Evolutionary conservation across 352 stramenopile genomes (phyloP).

Genomic region (Phytopythium cucurbitacearum): DNA sequence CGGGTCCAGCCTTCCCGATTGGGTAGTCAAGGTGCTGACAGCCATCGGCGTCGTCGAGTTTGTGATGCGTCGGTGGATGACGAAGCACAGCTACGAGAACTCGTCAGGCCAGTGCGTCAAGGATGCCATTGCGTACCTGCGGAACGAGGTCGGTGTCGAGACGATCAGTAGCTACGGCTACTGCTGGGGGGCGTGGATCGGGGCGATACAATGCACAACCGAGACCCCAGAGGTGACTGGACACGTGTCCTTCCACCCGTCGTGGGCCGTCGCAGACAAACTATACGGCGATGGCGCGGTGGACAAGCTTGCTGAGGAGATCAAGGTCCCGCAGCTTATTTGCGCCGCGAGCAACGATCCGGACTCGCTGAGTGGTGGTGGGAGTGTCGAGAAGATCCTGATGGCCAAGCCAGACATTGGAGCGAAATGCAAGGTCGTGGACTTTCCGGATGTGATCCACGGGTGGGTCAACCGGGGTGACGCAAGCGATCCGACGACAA

Average conservation of each 20-base stretch:
- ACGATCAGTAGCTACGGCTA: conserved; percentile 16
- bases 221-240: not conserved
- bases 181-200: conserved; percentile 20
- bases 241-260: conserved; percentile 18
- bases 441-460: conserved; percentile 31
- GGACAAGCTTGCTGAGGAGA: conserved; percentile 9
- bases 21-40: not conserved
- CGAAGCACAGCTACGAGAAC: conserved; percentile 3
- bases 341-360: conserved; percentile 15
- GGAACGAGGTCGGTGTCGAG: conserved; percentile 9
- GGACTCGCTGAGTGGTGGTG: conserved; percentile 11
- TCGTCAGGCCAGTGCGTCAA: not conserved
- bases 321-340: conserved; percentile 14
- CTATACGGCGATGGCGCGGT: conserved; percentile 9
- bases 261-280: conserved; percentile 13
- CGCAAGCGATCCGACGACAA: conserved; percentile 13
- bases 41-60: not conserved
- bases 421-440: conserved; percentile 11
- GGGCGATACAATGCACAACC: not conserved
- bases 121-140: conserved; percentile 11
- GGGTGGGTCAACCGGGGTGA: conserved; percentile 45
- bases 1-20: not conserved
- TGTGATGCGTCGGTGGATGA: not conserved
- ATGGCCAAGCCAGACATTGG: not conserved
- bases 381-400: conserved; percentile 12